Conservation (phyloP, 2,329 filamentous ascomycete species). For the Diaporthe capsici region DNA sequence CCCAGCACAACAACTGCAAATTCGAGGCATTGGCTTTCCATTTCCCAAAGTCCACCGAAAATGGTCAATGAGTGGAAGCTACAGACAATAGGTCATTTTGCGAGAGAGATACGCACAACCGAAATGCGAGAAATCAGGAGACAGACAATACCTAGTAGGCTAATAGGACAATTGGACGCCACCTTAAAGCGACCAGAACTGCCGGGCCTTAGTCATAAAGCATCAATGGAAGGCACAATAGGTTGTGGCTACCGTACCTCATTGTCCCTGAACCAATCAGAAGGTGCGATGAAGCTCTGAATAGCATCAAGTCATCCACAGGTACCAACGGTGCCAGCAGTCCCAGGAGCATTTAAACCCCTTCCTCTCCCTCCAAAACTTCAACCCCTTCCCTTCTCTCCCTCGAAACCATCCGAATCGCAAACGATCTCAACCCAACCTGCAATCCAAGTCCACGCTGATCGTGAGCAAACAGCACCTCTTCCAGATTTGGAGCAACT, state of each 20-base stretch:
- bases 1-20: neutral
- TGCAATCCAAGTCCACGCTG: neutral
- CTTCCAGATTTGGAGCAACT: neutral
- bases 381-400: neutral
- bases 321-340: no score
- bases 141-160: no score
- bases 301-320: neutral
- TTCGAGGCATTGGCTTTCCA: neutral
- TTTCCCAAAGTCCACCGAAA: neutral
- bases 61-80: neutral
- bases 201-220: no score
- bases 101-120: neutral
- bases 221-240: constrained; percentile 21
- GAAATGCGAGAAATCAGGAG: no score
- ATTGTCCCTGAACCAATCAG: neutral
- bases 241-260: neutral
- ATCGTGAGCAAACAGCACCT: neutral
- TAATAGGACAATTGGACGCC: no score
- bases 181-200: neutral
- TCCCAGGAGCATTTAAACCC: neutral
- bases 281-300: neutral
- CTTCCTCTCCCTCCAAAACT: neutral
- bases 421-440: neutral
- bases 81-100: neutral
- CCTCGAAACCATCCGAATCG: neutral